phyloP scores from a whole-genome alignment of 805 yeast species.

The Starmerella gropengiesseri region DNA sequence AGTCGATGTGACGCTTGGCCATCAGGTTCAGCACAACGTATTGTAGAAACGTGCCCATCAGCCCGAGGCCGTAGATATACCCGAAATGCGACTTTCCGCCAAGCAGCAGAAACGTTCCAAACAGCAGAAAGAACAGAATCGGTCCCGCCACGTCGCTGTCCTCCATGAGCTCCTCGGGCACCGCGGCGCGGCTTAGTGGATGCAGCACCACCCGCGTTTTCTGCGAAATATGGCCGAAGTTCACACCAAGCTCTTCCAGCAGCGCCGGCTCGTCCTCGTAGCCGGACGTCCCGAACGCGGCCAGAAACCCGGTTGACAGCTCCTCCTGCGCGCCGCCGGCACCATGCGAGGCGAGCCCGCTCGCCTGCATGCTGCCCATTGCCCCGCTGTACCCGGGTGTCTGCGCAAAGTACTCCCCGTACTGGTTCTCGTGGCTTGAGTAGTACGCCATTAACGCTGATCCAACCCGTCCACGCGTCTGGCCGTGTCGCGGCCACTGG shows the following conservation, averaged over 20 bases:
- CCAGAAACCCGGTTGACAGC: slow-evolving; percentile 65
- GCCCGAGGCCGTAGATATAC: slow-evolving; percentile 89
- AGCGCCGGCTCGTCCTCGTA: slow-evolving; percentile 92
- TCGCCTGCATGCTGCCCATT: slow-evolving; percentile 16
- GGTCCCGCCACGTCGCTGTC: slow-evolving; percentile 97
- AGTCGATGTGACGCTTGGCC: slow-evolving; percentile 44
- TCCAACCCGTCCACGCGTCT: too few species aligned
- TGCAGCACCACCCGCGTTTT: slow-evolving; percentile 78
- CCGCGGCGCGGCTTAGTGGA: slow-evolving; percentile 44
- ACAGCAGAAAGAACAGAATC: slow-evolving; percentile 70
- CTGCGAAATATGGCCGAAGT: slow-evolving; percentile 72
- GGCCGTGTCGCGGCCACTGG: too few species aligned
- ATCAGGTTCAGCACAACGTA: slow-evolving; percentile 78
- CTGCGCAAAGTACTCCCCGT: slow-evolving; percentile 15
- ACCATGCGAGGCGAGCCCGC: slow-evolving; percentile 5
- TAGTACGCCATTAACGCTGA: slow-evolving; percentile 23
- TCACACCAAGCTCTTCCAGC: slow-evolving; percentile 85
- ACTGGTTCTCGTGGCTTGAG: slow-evolving; percentile 11
- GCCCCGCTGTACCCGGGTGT: slow-evolving; percentile 12
- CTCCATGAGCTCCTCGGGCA: slow-evolving; percentile 65
- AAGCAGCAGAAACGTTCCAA: slow-evolving; percentile 69
- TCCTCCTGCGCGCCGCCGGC: slow-evolving; percentile 11
- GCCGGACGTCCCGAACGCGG: slow-evolving; percentile 88
- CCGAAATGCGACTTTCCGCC: slow-evolving; percentile 95
- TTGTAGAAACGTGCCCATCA: slow-evolving; percentile 76